Percentiles rank a stretch among this genome's conserved stretches.
Conservation (phyloP, 345 rosid species). For the Salix viminalis region DNA sequence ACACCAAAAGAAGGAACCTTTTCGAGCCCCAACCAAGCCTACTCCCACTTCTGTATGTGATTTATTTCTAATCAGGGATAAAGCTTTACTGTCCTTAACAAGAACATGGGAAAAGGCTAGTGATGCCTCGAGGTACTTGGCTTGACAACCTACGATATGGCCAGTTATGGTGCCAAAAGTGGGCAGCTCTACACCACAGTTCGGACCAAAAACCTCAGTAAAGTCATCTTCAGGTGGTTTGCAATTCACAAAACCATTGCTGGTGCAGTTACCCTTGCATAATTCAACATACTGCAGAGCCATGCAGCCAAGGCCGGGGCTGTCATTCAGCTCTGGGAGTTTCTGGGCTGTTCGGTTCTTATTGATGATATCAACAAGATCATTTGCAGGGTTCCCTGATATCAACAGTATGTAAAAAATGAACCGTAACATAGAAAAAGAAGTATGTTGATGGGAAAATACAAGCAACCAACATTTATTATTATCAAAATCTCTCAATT, state of each 20-base stretch:
- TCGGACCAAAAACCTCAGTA: slow-evolving; percentile 74
- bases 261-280: slow-evolving; percentile 73
- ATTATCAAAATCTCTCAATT: background rate
- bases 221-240: slow-evolving; percentile 66
- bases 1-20: slow-evolving; percentile 69
- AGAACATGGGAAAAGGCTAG: slow-evolving; percentile 59
- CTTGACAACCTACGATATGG: slow-evolving; percentile 66
- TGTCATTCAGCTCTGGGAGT: slow-evolving; percentile 49
- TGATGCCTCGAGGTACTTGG: slow-evolving; percentile 52
- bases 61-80: slow-evolving; percentile 55
- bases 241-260: slow-evolving; percentile 47
- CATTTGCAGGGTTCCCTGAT: slow-evolving; percentile 73
- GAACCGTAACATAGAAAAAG: background rate
- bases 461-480: background rate
- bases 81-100: slow-evolving; percentile 42
- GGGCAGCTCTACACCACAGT: slow-evolving; percentile 79
- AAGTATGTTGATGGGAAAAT: background rate
- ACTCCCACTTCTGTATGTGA: slow-evolving; percentile 67
- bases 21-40: slow-evolving; percentile 55
- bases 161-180: slow-evolving; percentile 69
- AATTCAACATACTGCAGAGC: slow-evolving; percentile 66
- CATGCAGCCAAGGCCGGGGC: slow-evolving; percentile 88
- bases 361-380: slow-evolving; percentile 69
- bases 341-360: slow-evolving; percentile 58
- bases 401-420: background rate